A percentile compares a stretch with the other conserved stretches of the same genome.
Conservation (phyloP, 2,329 filamentous ascomycete species). For the Neophaeococcomyces aloes region DNA sequence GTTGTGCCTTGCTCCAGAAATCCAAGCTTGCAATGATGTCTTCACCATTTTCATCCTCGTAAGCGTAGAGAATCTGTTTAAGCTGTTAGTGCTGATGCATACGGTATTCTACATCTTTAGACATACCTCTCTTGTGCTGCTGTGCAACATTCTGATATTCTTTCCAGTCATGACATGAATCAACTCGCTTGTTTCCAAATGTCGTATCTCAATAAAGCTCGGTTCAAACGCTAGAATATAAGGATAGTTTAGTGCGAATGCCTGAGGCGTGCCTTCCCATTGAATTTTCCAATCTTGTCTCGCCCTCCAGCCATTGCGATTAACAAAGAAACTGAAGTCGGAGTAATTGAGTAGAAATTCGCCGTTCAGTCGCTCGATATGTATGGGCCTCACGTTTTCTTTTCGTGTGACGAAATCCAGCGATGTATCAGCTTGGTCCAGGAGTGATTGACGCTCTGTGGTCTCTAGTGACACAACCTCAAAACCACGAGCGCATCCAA, state of each 20-base stretch:
- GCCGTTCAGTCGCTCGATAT: conserved; percentile 92
- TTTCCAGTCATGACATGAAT: conserved; percentile 94
- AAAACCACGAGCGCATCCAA: conserved; percentile 89
- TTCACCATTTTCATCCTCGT: conserved; percentile 88
- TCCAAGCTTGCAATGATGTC: conserved; percentile 91
- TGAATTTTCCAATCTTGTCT: conserved; percentile 93
- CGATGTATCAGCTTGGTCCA: conserved; percentile 95
- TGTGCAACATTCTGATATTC: conserved; percentile 95
- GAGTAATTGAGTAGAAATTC: conserved; percentile 98
- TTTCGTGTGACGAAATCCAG: conserved; percentile 93
- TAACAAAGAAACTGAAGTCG: conserved; percentile 98
- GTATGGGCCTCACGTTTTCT: conserved; percentile 87
- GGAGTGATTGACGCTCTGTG: conserved; percentile 90
- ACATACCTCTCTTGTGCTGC: conserved; percentile 87
- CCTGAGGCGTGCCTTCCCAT: conserved; percentile 88
- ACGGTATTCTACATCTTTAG: conserved; percentile 11
- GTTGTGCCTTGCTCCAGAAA: conserved; percentile 59
- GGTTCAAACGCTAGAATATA: conserved; percentile 96
- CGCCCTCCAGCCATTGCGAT: conserved; percentile 94
- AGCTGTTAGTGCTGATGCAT: conserved; percentile 14
- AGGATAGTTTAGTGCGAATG: conserved; percentile 88
- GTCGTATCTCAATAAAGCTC: conserved; percentile 92
- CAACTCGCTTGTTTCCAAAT: conserved; percentile 81
- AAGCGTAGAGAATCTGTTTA: conserved; percentile 82
- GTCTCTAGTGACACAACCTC: conserved; percentile 95